Percentiles rank a stretch among this genome's conserved stretches.
These are phyloP conservation scores for Trichosporon faecale DNA, from an alignment of 1,284 basidiomycete genomes.

Conservation along the genomic window DNA sequence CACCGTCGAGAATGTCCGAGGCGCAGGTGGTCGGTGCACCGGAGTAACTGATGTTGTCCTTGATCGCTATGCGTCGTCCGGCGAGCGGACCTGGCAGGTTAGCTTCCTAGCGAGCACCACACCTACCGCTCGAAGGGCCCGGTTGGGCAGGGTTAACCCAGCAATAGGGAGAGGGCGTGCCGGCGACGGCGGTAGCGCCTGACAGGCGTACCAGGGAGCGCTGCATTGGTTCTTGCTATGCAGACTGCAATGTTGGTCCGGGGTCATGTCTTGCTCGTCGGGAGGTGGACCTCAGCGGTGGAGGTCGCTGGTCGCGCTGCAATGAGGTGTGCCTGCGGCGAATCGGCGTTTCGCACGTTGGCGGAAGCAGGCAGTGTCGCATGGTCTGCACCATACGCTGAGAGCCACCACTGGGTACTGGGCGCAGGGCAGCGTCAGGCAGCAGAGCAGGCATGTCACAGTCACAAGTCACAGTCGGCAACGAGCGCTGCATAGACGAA, in stretches of 20 bases:
- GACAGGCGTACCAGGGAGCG: slow-evolving; percentile 10
- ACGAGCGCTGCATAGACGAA: no score
- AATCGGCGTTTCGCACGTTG: slow-evolving; percentile 1
- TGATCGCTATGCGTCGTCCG: slow-evolving; percentile 61
- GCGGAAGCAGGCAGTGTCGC: background rate
- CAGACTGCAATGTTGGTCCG: background rate
- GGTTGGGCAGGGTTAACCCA: slow-evolving; percentile 31
- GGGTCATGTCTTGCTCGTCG: background rate
- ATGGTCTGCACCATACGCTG: background rate
- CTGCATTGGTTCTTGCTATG: background rate
- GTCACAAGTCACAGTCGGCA: background rate
- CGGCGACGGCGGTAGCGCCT: background rate
- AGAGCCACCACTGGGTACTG: no score
- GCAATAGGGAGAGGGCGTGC: slow-evolving; percentile 32
- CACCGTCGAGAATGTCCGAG: slow-evolving; percentile 68
- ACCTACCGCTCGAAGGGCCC: slow-evolving; percentile 24
- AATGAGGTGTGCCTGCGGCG: background rate
- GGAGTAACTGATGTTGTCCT: slow-evolving; percentile 78
- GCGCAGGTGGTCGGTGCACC: slow-evolving; percentile 73
- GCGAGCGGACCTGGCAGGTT: slow-evolving; percentile 30
- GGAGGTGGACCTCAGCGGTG: slow-evolving; percentile 6
- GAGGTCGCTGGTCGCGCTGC: background rate
- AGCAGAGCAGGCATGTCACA: background rate
- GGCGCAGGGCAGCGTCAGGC: background rate
- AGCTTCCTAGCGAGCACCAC: background rate